Conservation (phyloP, 2,329 filamentous ascomycete genomes). For the Aspergillus floridensis region DNA sequence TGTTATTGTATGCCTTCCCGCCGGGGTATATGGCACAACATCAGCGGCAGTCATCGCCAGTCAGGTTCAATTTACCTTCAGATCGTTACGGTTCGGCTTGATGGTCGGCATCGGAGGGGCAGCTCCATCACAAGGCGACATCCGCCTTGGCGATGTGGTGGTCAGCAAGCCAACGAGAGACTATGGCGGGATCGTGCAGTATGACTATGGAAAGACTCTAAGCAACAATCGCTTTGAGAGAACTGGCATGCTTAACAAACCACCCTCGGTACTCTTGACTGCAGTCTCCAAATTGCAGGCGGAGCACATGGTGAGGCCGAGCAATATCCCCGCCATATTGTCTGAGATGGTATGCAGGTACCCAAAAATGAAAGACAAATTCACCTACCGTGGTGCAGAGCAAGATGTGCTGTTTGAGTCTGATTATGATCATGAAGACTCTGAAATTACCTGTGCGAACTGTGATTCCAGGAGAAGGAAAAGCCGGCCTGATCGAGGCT, state of each 20-base stretch:
- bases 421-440: not conserved
- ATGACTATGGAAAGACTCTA: constrained; percentile 20
- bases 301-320: not conserved
- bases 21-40: constrained; percentile 2
- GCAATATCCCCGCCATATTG: not conserved
- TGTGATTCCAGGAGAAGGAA: not conserved
- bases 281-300: constrained; percentile 15
- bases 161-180: constrained; percentile 10
- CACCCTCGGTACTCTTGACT: constrained; percentile 13
- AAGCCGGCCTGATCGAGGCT: not conserved
- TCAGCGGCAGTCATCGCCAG: constrained; percentile 1
- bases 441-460: not conserved
- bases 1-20: constrained; percentile 9
- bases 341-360: constrained; percentile 3
- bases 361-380: not conserved
- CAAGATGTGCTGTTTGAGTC: not conserved
- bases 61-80: constrained; percentile 7
- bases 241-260: constrained; percentile 14
- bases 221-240: constrained; percentile 10
- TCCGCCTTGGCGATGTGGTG: constrained; percentile 19
- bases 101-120: constrained; percentile 19
- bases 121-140: constrained; percentile 10
- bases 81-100: not conserved
- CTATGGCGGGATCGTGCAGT: constrained; percentile 19
- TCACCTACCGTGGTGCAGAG: not conserved